Conservation (phyloP, 805 yeast genomes). For the Yarrowia sp. region DNA sequence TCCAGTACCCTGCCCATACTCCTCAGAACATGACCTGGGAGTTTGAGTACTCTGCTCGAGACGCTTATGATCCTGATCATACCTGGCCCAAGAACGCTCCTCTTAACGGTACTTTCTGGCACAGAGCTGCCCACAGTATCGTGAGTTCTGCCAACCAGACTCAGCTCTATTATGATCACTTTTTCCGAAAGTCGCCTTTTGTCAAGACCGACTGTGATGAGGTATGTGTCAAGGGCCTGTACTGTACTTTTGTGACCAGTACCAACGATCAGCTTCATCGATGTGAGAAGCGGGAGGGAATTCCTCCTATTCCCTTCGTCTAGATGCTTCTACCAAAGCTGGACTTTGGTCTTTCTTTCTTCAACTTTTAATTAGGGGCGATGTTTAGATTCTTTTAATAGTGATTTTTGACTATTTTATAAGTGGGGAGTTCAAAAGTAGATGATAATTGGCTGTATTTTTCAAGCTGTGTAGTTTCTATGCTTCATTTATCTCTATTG, state of each 20-base stretch:
- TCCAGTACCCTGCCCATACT: conserved; percentile 28
- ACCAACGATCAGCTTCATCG: not conserved
- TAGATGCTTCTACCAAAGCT: not conserved
- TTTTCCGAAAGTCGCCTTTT: not conserved
- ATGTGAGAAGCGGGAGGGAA: not conserved
- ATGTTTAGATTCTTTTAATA: not conserved
- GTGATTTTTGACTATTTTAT: too few relatives aligned
- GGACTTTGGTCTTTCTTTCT: not conserved
- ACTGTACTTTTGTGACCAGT: not conserved
- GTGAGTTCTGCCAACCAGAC: not conserved
- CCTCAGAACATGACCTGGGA: conserved; percentile 53
- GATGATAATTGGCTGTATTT: too few relatives aligned
- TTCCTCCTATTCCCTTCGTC: not conserved
- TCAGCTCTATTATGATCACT: not conserved
- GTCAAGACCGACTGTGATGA: not conserved
- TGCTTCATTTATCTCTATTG: too few relatives aligned
- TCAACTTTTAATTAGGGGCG: not conserved
- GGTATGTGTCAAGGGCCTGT: not conserved
- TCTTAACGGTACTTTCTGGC: conserved; percentile 70
- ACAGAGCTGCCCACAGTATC: conserved; percentile 32
- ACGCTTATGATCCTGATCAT: conserved; percentile 47
- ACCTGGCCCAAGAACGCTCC: conserved; percentile 61
- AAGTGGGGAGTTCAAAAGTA: too few relatives aligned
- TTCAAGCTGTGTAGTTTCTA: too few relatives aligned
- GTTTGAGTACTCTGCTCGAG: conserved; percentile 49